Percentiles rank a stretch among this genome's conserved stretches.
phyloP scores from a whole-genome alignment of 2,329 filamentous ascomycete genomes.

The Colletotrichum agaves region DNA sequence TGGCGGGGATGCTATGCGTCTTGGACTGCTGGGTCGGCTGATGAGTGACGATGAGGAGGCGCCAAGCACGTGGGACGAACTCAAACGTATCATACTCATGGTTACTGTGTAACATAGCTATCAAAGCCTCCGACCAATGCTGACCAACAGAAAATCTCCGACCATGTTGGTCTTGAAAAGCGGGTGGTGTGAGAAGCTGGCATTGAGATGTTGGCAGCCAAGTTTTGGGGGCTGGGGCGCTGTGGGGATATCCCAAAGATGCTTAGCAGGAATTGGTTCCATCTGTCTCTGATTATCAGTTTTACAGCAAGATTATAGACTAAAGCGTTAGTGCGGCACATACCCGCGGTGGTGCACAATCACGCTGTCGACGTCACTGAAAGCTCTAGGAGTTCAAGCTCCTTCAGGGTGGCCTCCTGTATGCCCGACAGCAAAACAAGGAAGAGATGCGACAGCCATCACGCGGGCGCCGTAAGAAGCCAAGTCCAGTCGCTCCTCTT shows the following conservation, averaged over 20 bases:
- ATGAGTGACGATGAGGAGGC: neutral
- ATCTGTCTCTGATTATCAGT: constrained; percentile 5
- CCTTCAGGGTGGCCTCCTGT: neutral
- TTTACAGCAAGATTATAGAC: fast-evolving
- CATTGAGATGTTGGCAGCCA: constrained; percentile 21
- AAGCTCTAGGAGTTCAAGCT: constrained; percentile 17
- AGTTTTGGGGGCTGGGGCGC: constrained; percentile 9
- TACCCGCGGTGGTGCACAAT: neutral
- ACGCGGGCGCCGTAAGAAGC: neutral
- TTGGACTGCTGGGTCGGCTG: neutral
- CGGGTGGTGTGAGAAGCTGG: neutral
- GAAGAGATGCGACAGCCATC: constrained; percentile 19
- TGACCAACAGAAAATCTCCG: neutral
- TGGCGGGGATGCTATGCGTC: too few species aligned
- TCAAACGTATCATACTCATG: neutral
- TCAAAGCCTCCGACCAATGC: too few species aligned
- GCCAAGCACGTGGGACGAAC: constrained; percentile 2
- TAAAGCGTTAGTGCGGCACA: neutral
- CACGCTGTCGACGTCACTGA: constrained; percentile 26
- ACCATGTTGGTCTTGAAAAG: neutral
- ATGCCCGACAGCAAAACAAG: constrained; percentile 20
- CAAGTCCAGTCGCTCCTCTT: neutral
- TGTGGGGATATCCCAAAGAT: neutral
- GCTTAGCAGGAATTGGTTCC: neutral
- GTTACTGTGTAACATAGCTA: neutral